Percentiles rank a stretch among this genome's conserved stretches.
These are phyloP conservation scores for Carnegiea gigantea DNA, from an alignment of 179 eudicot species.

Conservation along the genomic window DNA sequence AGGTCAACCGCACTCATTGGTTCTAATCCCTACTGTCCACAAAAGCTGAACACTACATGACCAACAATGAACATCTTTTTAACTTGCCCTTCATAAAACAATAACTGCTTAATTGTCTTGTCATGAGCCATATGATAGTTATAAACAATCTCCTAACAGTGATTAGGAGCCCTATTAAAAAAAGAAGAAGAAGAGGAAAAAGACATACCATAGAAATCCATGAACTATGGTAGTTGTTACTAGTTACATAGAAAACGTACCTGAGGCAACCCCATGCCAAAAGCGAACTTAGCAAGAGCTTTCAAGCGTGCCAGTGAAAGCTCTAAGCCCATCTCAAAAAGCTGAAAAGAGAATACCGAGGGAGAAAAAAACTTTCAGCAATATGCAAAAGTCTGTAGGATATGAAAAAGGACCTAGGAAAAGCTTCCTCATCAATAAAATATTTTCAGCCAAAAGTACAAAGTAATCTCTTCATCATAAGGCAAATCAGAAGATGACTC, in stretches of 20 bases:
- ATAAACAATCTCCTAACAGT: neutral
- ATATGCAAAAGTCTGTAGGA: neutral
- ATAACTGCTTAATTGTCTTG: neutral
- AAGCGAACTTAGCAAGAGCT: slow-evolving; percentile 96
- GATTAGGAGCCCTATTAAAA: neutral
- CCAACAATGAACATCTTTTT: neutral
- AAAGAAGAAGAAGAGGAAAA: too few relatives aligned
- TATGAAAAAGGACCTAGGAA: too few relatives aligned
- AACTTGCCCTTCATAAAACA: neutral
- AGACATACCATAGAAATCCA: neutral
- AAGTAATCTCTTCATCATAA: neutral
- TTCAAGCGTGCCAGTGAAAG: slow-evolving; percentile 90
- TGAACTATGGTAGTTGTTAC: neutral
- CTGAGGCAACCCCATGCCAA: slow-evolving; percentile 96
- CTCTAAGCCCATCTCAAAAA: slow-evolving; percentile 99
- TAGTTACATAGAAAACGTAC: slow-evolving; percentile 33
- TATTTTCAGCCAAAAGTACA: neutral
- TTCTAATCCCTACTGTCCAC: neutral
- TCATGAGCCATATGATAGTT: neutral
- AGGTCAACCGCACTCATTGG: neutral
- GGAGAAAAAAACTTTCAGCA: slow-evolving; percentile 1
- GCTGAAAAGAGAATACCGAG: slow-evolving; percentile 46
- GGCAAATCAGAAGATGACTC: too few relatives aligned
- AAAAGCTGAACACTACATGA: neutral
- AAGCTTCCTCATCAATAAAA: neutral